These are phyloP conservation scores for Penicillium crustosum DNA, from an alignment of 2,329 filamentous ascomycete genomes.

Conservation along the genomic window DNA sequence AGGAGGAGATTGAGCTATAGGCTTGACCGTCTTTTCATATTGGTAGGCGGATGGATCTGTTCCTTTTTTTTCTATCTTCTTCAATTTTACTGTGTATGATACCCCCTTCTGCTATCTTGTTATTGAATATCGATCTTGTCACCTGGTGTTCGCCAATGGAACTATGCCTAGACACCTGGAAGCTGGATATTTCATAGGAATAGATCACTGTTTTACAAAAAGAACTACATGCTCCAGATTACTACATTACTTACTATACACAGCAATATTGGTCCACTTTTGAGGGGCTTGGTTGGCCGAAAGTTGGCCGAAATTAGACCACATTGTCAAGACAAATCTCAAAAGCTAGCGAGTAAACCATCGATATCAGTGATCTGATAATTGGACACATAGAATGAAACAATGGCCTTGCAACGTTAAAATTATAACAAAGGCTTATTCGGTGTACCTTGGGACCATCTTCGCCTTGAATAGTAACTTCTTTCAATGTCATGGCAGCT, in stretches of 20 bases:
- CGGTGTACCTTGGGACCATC: background rate
- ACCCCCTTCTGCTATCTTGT: background rate
- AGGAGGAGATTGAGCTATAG: conserved; percentile 46
- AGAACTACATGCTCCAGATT: background rate
- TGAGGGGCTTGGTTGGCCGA: background rate
- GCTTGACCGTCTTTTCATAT: background rate
- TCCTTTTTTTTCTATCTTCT: background rate
- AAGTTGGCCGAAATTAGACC: background rate
- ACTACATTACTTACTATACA: background rate
- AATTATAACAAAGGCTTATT: background rate
- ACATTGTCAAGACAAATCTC: background rate
- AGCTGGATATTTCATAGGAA: background rate
- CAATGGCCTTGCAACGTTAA: background rate
- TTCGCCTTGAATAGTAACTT: background rate
- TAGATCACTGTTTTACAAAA: background rate
- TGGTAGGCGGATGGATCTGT: no score
- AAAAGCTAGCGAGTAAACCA: background rate
- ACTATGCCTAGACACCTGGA: background rate
- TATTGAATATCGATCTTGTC: background rate
- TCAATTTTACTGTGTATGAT: background rate
- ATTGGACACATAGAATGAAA: background rate
- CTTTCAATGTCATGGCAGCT: background rate
- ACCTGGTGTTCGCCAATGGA: background rate
- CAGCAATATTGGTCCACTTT: background rate
- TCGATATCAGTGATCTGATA: background rate